phyloP scores from a whole-genome alignment of 179 eudicot species.

The Sideroxylon spinosum region DNA sequence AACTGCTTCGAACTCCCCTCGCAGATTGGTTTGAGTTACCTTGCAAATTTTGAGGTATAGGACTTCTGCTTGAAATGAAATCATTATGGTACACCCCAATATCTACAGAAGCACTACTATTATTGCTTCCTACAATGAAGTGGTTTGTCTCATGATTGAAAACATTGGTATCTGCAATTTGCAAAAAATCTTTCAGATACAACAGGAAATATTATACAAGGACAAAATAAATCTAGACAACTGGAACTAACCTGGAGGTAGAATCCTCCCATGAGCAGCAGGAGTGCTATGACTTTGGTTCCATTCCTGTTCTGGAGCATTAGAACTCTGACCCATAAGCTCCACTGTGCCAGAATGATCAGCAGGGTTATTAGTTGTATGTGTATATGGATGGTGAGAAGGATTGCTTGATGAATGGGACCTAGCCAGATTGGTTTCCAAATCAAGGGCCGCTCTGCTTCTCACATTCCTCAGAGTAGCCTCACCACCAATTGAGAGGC shows the following conservation, averaged over 20 bases:
- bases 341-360: conserved; percentile 42
- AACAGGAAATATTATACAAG: background rate
- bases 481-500: conserved; percentile 53
- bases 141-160: conserved; percentile 42
- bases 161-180: conserved; percentile 39
- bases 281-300: conserved; percentile 36
- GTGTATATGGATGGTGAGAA: conserved; percentile 35
- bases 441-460: conserved; percentile 59
- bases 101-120: conserved; percentile 39
- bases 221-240: background rate
- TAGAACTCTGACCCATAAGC: conserved; percentile 41
- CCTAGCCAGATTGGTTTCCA: conserved; percentile 45
- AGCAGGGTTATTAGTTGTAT: conserved; percentile 30
- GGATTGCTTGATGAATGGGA: conserved; percentile 40
- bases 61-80: conserved; percentile 35
- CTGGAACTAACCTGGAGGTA: conserved; percentile 32
- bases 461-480: conserved; percentile 68
- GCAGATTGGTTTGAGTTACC: conserved; percentile 40
- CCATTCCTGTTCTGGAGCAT: conserved; percentile 53
- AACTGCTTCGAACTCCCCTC: conserved; percentile 66
- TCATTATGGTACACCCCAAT: conserved; percentile 55
- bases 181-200: background rate
- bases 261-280: conserved; percentile 48
- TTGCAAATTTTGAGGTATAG: conserved; percentile 47
- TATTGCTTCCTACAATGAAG: conserved; percentile 44